These are phyloP conservation scores for Xylaria acuta DNA, from an alignment of 495 filamentous ascomycete species.

Conservation along the genomic window DNA sequence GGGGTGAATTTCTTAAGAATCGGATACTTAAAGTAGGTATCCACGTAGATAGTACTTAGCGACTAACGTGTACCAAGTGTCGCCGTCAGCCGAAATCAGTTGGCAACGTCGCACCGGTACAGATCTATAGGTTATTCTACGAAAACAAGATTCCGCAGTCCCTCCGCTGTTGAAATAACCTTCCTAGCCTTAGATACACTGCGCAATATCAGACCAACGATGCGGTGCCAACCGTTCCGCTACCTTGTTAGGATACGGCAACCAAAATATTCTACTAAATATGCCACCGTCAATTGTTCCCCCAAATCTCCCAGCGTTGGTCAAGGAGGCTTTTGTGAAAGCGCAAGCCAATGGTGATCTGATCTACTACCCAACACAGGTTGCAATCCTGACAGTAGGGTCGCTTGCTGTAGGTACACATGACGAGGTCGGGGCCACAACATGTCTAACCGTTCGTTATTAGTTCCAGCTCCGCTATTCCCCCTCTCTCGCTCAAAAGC, in stretches of 20 bases:
- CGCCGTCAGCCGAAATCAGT: not conserved
- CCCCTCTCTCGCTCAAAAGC: constrained; percentile 76
- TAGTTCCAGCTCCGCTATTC: constrained; percentile 80
- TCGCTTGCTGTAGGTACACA: constrained; percentile 58
- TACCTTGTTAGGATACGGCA: not conserved
- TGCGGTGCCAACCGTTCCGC: not conserved
- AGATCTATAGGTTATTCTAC: not conserved
- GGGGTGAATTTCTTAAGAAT: too few species aligned
- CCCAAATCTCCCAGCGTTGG: constrained; percentile 57
- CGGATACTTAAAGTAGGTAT: too few species aligned
- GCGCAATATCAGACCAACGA: not conserved
- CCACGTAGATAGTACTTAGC: too few species aligned
- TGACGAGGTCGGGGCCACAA: constrained; percentile 6
- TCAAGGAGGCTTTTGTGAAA: constrained; percentile 58
- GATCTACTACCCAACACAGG: constrained; percentile 65
- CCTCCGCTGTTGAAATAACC: not conserved
- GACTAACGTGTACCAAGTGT: not conserved
- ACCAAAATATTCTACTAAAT: not conserved
- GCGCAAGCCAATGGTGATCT: constrained; percentile 62
- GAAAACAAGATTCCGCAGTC: not conserved
- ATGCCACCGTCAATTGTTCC: constrained; percentile 32
- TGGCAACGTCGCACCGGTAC: not conserved
- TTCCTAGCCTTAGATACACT: not conserved
- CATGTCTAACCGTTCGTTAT: constrained; percentile 24
- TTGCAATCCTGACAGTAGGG: constrained; percentile 58